Evolutionary conservation across 495 filamentous ascomycete genomes (phyloP).

Genomic region (Platismatia glauca): DNA sequence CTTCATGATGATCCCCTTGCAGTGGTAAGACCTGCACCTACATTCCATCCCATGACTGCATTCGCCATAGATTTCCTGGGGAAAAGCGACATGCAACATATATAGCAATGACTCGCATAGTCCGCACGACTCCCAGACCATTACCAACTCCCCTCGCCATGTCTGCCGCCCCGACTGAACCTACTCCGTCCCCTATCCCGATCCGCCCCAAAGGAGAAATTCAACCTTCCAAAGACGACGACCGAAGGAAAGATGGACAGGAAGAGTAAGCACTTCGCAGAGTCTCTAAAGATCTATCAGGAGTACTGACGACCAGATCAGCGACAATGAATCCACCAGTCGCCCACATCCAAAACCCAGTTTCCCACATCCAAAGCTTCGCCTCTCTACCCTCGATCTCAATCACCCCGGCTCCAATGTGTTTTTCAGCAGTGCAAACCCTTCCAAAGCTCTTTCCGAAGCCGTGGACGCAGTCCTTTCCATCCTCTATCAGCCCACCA

Average conservation of each 20-base stretch:
- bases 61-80: too few species aligned
- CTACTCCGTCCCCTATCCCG: conserved; percentile 22
- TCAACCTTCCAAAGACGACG: not conserved
- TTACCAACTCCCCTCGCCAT: conserved; percentile 25
- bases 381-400: conserved; percentile 63
- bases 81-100: too few species aligned
- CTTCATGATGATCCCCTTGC: too few species aligned
- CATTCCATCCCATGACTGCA: too few species aligned
- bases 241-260: not conserved
- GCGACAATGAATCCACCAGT: not conserved
- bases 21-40: too few species aligned
- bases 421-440: conserved; percentile 55
- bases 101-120: conserved; percentile 11
- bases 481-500: conserved; percentile 24
- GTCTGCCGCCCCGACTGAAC: conserved; percentile 13
- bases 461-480: conserved; percentile 48
- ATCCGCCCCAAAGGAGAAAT: not conserved
- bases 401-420: conserved; percentile 49
- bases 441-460: conserved; percentile 48
- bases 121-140: conserved; percentile 16
- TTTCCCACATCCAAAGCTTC: conserved; percentile 52
- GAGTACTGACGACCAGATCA: not conserved
- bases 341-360: conserved; percentile 22
- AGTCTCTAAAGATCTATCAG: not conserved
- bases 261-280: not conserved